Base-by-base conservation (phyloP, 768 basidiomycete genomes). In the Pisolithus orientalis region DNA sequence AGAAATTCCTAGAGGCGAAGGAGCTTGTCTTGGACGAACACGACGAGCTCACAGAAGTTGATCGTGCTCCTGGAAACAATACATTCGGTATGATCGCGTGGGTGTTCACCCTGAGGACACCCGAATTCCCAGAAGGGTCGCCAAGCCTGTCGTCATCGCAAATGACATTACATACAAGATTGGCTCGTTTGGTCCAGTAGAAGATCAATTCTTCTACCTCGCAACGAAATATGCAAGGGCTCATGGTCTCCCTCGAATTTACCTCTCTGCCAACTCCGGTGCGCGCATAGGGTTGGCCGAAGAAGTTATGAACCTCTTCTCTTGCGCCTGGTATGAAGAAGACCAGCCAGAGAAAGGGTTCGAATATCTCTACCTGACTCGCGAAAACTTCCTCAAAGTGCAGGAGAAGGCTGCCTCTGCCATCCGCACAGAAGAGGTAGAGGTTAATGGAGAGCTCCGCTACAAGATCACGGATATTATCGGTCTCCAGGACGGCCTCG, bases 111-210 rank as follows among this genome's bases (percentile, higher is more conserved):
- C 75, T 98, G 59, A 75, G 76, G 58, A 97, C 94, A 0, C 95
- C 96, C 3, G 96, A 98, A 70, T 96, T 80, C 71, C 92, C 92
- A 45, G 72, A 77, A 27, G 96, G 96, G 96, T 28, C 89, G 96
- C 62, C 83, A 80, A 55, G 82, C 84, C 84, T 1, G 88, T 98
- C 8, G 90, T 92, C 43, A 80, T 99, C 55, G 91, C 96, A 50
- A 99, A 99, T 71, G 96, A 99, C 62, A 99, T 98, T 72, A 99
- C 96, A 13, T 96, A 83, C 80, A 94, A 89, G 72, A 98, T 97
- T 57, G 96, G 96, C 49, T 97, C 96, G 11, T 99, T 99, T 70
- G 95, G 95, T 42, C 96, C 96, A 42, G 66, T 74, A 2, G 96
- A 99, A 66, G 96, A 99, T 70, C 87, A 92, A 53, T 99, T 90